Evolutionary conservation across 371 early-diverging fungal genomes (phyloP), one percentile per base, ranked within the genome.

Genomic region (Mucor ambiguus): DNA sequence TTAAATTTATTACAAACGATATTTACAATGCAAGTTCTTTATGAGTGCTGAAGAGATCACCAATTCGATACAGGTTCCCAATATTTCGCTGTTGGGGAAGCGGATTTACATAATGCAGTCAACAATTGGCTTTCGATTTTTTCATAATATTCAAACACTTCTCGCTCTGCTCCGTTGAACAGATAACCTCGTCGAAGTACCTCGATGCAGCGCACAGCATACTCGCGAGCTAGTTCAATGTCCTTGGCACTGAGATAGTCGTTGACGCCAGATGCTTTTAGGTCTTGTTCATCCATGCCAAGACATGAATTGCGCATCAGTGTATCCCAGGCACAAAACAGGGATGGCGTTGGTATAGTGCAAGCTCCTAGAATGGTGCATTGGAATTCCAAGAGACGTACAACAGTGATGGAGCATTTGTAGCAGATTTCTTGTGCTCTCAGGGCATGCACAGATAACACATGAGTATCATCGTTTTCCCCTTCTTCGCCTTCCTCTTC

Each of bases 321-420:
- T 0, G 70, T 67, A 48, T 80, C 81, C 74, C 81, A 80, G 4
- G 76, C 78, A 52, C 67, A 65, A 37, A 74, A n/a, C 2, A 80
- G 61, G 1, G 65, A 64, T 2, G 78, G 68, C 28, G 66, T 59
- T 12, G 74, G 43, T 28, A 72, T 60, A 7, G 69, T 70, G 35
- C 78, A 78, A 22, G 64, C 56, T 20, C 63, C 58, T 4, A 75
- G 52, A 7, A 44, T 43, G 2, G 54, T 67, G 30, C 72, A 64
- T 48, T 71, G 69, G 52, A 72, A 76, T 18, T 80, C 78, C 24
- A 76, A 48, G 18, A 80, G 58, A 4, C 81, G 76, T 0, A 78
- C 72, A 1, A 76, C 66, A 3, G 67, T 58, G 16, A 76, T 61
- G 11, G 81, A 69, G 11, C 69, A 61, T 5, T 69, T 63, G 33